Base-by-base conservation (phyloP, 768 basidiomycete genomes). In the Pleurotus tuber-regium region DNA sequence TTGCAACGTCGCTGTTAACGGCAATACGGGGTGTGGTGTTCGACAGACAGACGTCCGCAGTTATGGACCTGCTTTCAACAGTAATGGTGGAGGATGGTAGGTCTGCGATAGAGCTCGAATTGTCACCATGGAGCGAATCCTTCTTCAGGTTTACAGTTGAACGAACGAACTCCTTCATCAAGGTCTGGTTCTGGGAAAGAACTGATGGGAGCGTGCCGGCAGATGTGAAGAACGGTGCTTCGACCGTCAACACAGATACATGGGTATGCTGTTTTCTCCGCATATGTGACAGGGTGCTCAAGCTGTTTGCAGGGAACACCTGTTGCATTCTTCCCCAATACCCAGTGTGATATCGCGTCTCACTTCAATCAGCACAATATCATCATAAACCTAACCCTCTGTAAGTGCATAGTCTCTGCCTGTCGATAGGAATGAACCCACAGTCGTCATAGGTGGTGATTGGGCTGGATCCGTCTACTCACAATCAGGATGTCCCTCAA, bases 151-250 rank as follows among this genome's bases (percentile, higher is more conserved):
- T 78, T 60, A 87, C 82, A 0, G 70, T 86, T 44, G 84, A 87
- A 61, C 76, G 86, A 31, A 79, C 80, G 0, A 58, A 64, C 16
- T 58, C 57, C 12, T 78, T 71, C 60, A 82, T 89, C 56, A 82
- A 81, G 47, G 71, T 89, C 26, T 90, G 83, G 80, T 88, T 87
- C 70, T 92, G 87, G 86, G 63, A 79, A 0, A 73, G 87, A 23
- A 74, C 75, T 56, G 74, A 64, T 41, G 65, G 59, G 2, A 62
- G 57, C 25, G 75, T 81, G 23, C 84, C 83, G 2, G 44, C 59
- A 7, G 81, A 82, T 24, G 71, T 85, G 14, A 65, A 44, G 39
- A 64, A 65, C 16, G 80, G 77, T 1, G 65, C 56, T 10, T 57
- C 60, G 0, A 62, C 61, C 21, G 69, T 81, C 24, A 67, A 79